Evolutionary conservation across 2,329 filamentous ascomycete species (phyloP), one percentile per base, ranked within the genome.

Genomic region (Rhinocladiella mackenziei): DNA sequence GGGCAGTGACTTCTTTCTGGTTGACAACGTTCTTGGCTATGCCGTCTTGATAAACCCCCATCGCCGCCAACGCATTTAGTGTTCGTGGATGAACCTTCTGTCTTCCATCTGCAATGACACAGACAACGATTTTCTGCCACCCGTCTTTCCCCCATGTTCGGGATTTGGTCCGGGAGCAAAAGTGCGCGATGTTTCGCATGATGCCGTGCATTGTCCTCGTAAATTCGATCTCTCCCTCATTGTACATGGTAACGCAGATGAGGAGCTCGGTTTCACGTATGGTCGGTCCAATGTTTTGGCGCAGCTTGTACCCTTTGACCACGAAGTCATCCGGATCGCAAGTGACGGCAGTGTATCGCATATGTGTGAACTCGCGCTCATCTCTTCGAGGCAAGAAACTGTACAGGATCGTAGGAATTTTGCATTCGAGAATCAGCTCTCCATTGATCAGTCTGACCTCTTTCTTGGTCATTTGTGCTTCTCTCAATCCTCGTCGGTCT

Each of bases 21-120:
- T 98, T 98, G 74, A 98, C 92, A 62, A 86, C 82, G 65, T 98
- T 98, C 76, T 98, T 98, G 47, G 92, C 92, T 60, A 98, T 97
- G 20, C 94, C 92, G 62, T 95, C 86, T 66, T 98, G 92, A 66
- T 98, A 98, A 41, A 96, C 89, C 49, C 92, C 92, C 81, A 98
- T 92, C 22, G 92, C 92, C 8, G 94, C 92, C 50, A 98, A 71
- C 4, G 89, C 92, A 63, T 98, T 94, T 1, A 98, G 77, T 0
- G 92, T 97, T 44, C 92, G 78, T 9, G 89, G 88, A 62, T 98
- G 88, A 22, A 98, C 91, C 67, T 89, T 89, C 72, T 89, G 82
- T 59, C 94, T 84, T 15, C 92, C 92, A 63, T 98, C 92, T 1
- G 89, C 89, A 46, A 98, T 89, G 60, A 98, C 86, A 62, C 89